These are phyloP conservation scores for Haberlea rhodopensis DNA, from an alignment of 257 asterid genomes.

Conservation along the genomic window DNA sequence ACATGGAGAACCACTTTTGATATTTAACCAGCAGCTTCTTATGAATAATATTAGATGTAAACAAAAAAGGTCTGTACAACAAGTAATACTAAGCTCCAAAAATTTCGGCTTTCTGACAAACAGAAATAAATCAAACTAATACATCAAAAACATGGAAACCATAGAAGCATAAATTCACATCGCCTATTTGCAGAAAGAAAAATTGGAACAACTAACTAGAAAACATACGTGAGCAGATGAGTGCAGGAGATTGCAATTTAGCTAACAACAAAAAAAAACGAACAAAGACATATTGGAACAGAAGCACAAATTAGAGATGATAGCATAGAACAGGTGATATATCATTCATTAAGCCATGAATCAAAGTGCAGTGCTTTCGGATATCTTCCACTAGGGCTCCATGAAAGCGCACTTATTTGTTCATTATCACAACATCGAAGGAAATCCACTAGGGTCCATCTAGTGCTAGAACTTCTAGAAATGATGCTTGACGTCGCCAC, in stretches of 20 bases:
- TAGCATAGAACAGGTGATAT: conserved; percentile 4
- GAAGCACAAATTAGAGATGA: conserved; percentile 7
- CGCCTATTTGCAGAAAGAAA: not conserved
- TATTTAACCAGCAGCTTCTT: conserved; percentile 8
- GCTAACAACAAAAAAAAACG: conserved; percentile 8
- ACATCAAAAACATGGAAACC: not conserved
- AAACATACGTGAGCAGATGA: conserved; percentile 2
- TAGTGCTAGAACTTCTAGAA: conserved; percentile 69
- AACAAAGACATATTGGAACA: not conserved
- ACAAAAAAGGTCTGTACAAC: not conserved
- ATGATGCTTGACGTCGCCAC: conserved; percentile 65
- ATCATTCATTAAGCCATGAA: conserved; percentile 2
- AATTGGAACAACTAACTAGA: not conserved
- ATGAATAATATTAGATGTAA: not conserved
- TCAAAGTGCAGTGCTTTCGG: conserved; percentile 30
- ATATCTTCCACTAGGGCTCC: conserved; percentile 99
- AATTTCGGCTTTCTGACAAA: conserved; percentile 12
- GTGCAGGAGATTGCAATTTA: conserved; percentile 10
- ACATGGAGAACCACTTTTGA: not conserved
- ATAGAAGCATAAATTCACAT: not conserved
- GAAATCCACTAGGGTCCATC: conserved; percentile 90
- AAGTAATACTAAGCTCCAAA: not conserved
- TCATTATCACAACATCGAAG: conserved; percentile 70
- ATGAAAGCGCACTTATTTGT: conserved; percentile 79
- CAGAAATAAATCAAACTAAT: conserved; percentile 5